phyloP scores from a whole-genome alignment of 352 stramenopile species.

The Aphanomyces stellatus region DNA sequence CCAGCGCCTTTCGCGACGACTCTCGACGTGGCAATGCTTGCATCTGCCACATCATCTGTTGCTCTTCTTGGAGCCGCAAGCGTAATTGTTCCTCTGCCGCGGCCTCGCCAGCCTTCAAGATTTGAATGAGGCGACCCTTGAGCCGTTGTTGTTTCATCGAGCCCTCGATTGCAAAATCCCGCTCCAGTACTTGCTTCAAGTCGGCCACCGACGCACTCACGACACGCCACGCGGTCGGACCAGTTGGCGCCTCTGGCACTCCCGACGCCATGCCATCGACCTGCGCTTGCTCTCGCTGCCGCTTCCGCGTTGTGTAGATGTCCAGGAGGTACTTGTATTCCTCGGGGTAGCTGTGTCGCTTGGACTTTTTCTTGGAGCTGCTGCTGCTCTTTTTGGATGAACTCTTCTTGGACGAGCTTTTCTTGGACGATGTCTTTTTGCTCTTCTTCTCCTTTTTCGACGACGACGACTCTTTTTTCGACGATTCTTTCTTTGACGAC shows the following conservation, averaged over 20 bases:
- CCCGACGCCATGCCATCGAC: neutral
- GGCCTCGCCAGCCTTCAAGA: conserved; percentile 42
- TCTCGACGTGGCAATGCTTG: conserved; percentile 48
- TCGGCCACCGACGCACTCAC: conserved; percentile 30
- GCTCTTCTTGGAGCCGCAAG: conserved; percentile 47
- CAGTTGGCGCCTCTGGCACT: conserved; percentile 25
- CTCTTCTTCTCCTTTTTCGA: conserved; percentile 35
- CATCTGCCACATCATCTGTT: conserved; percentile 64
- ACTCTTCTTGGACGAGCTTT: conserved; percentile 21
- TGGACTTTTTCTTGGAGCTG: conserved; percentile 30
- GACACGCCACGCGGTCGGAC: neutral
- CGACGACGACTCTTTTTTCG: conserved; percentile 34
- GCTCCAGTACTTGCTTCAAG: conserved; percentile 25
- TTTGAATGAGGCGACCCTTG: conserved; percentile 58
- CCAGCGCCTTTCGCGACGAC: conserved; percentile 75
- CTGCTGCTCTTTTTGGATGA: conserved; percentile 33
- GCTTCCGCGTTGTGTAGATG: conserved; percentile 44
- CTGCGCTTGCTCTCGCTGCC: conserved; percentile 28
- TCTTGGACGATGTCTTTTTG: conserved; percentile 17
- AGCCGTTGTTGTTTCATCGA: conserved; percentile 72
- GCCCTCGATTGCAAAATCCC: conserved; percentile 22
- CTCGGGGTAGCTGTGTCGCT: conserved; percentile 36
- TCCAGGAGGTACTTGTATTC: conserved; percentile 61
- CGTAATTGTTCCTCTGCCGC: conserved; percentile 45
- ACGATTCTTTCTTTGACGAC: conserved; percentile 25